A percentile compares a stretch with the other conserved stretches of the same genome.
phyloP scores from a whole-genome alignment of 495 filamentous ascomycete species.

The Penicillium manginii region DNA sequence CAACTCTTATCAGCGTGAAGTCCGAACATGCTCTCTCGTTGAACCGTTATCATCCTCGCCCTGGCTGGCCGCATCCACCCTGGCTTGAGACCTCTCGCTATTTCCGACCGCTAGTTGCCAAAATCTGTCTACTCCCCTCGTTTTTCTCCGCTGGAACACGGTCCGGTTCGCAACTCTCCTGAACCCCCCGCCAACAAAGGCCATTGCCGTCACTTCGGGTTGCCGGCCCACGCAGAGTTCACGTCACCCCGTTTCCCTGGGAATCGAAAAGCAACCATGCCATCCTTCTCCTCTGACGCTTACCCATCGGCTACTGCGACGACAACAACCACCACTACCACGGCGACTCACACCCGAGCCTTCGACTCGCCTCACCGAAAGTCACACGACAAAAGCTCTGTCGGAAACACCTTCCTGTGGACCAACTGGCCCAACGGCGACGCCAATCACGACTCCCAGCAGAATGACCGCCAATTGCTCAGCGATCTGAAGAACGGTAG shows the following conservation, averaged over 20 bases:
- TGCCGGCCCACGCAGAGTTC: slow-evolving; percentile 37
- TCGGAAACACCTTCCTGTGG: slow-evolving; percentile 53
- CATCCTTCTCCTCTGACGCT: slow-evolving; percentile 46
- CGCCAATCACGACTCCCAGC: slow-evolving; percentile 37
- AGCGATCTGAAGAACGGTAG: slow-evolving; percentile 47
- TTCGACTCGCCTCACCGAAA: slow-evolving; percentile 47
- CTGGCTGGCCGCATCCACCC: slow-evolving; percentile 7
- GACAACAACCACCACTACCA: slow-evolving; percentile 22
- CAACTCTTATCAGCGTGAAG: slow-evolving; percentile 3
- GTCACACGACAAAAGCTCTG: slow-evolving; percentile 50
- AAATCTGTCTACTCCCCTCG: slow-evolving; percentile 15
- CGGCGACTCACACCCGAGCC: slow-evolving; percentile 41
- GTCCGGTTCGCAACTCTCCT: slow-evolving; percentile 27
- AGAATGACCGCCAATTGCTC: slow-evolving; percentile 42
- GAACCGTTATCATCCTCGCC: slow-evolving; percentile 17
- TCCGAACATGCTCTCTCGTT: slow-evolving; percentile 24
- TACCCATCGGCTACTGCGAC: slow-evolving; percentile 30
- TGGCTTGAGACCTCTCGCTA: slow-evolving; percentile 4
- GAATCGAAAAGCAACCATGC: slow-evolving; percentile 36
- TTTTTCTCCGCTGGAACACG: slow-evolving; percentile 20
- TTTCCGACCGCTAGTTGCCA: slow-evolving; percentile 8
- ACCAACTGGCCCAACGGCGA: slow-evolving; percentile 53
- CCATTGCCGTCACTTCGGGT: slow-evolving; percentile 29
- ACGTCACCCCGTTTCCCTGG: slow-evolving; percentile 34
- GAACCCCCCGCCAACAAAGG: slow-evolving; percentile 30